Base-by-base conservation (phyloP, 1,139 yeast genomes). In the Pichia sp. region DNA sequence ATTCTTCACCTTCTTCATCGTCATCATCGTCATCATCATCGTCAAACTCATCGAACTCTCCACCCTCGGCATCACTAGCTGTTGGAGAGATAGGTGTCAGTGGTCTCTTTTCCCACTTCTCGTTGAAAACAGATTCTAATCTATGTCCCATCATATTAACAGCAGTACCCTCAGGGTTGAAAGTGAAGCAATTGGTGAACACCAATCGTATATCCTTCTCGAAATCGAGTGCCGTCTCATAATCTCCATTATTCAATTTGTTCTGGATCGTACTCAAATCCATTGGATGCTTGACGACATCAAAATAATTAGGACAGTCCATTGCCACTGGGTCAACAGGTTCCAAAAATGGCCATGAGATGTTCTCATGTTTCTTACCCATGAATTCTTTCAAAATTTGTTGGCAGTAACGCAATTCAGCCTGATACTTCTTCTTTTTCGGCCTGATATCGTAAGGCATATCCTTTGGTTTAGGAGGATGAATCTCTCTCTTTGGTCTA, bases 281-380 rank as follows among this genome's bases (percentile, higher is more conserved):
- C 98, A 91, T 93, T 40, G 99, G 98, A 49, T 77, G 74, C 59
- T 85, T 86, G 41, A 91, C 79, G 41, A 86, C 66, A 47, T 88
- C 91, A 51, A 72, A 71, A 60, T 93, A 91, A 34, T 87, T 78
- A 23, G 98, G 98, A 48, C 94, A 81, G 53, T 86, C 87, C 52
- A 88, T 71, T 9, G 96, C 95, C 23, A 87, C 87, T 1, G 96
- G 91, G 58, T 93, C 98, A 32, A 91, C 98, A 1, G 99, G 98
- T 42, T 74, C 81, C 52, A 91, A 64, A 53, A 91, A 91, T 23
- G 98, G 97, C 61, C 81, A 91, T 47, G 91, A 80, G 55, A 81
- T 80, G 36, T 77, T 70, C 51, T 82, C 85, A 56, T 87, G 85
- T 60, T 86, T 88, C 59, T 91, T 91, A 19, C 84, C 76, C 46